A percentile compares a stretch with the other conserved stretches of the same genome.
phyloP scores from a whole-genome alignment of 768 basidiomycete species.

The Lentinus tigrinus region DNA sequence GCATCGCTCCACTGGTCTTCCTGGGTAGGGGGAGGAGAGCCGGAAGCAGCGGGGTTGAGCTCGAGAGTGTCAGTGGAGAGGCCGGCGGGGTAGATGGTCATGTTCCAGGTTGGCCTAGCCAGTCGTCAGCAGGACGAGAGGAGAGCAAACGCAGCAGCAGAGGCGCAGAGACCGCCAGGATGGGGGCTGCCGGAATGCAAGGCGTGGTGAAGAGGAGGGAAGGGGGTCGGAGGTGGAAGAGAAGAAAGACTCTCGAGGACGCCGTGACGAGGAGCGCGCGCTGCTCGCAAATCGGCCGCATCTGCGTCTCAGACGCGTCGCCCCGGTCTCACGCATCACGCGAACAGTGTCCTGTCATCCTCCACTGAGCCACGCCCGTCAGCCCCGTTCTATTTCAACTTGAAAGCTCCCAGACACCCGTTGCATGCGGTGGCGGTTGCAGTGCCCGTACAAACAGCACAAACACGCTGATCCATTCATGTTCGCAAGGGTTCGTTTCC shows the following conservation, averaged over 20 bases:
- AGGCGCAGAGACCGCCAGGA: background rate
- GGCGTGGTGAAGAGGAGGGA: background rate
- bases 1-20: constrained; percentile 40
- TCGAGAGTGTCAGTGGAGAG: constrained; percentile 28
- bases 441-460: background rate
- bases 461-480: background rate
- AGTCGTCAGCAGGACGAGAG: background rate
- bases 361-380: constrained; percentile 1
- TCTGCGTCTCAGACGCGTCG: background rate
- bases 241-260: background rate
- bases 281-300: constrained; percentile 3
- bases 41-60: constrained; percentile 15
- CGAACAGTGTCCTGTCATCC: constrained; percentile 1
- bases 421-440: too few relatives aligned
- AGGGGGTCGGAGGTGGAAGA: background rate
- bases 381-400: background rate
- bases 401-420: background rate
- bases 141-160: background rate
- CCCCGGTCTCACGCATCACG: constrained; percentile 13
- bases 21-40: constrained; percentile 20
- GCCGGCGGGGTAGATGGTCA: constrained; percentile 26
- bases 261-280: constrained; percentile 14
- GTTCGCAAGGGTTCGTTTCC: background rate
- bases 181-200: background rate
- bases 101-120: constrained; percentile 5